Conservation (phyloP, 371 early-diverging fungal genomes). For the Neoconidiobolus thromboides region DNA sequence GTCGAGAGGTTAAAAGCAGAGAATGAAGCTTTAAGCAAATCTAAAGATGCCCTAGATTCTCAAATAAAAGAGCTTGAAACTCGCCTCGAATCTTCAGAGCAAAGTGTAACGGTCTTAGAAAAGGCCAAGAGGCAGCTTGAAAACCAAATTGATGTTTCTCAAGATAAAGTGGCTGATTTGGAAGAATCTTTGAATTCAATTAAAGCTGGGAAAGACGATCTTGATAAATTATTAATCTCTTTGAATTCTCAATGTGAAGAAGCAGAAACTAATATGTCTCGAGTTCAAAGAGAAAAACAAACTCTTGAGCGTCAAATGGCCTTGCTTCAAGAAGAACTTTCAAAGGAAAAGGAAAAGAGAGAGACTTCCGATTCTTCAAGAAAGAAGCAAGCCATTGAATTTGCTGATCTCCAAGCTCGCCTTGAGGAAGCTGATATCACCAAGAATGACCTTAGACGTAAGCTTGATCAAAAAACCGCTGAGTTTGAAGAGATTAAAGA, state of each 20-base stretch:
- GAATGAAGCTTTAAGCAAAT: constrained; percentile 23
- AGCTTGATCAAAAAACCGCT: constrained; percentile 28
- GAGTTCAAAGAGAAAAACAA: constrained; percentile 36
- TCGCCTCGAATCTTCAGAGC: constrained; percentile 18
- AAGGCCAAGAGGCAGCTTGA: constrained; percentile 31
- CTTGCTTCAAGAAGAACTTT: constrained; percentile 27
- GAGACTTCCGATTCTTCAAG: constrained; percentile 17
- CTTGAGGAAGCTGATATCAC: constrained; percentile 43
- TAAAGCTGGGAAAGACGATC: constrained; percentile 22
- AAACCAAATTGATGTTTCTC: constrained; percentile 19
- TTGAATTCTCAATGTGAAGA: constrained; percentile 31
- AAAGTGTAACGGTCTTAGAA: constrained; percentile 19
- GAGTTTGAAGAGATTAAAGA: constrained; percentile 54
- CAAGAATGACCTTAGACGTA: constrained; percentile 29
- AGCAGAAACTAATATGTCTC: constrained; percentile 18
- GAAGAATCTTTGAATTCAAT: constrained; percentile 22
- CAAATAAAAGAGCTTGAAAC: constrained; percentile 27
- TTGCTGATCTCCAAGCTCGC: constrained; percentile 33
- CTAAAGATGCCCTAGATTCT: constrained; percentile 25
- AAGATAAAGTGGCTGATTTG: constrained; percentile 20
- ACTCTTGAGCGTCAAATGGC: constrained; percentile 28
- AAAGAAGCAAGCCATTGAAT: constrained; percentile 14
- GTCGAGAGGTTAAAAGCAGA: constrained; percentile 39
- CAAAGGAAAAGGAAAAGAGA: constrained; percentile 37
- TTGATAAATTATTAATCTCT: constrained; percentile 26